These are phyloP conservation scores for Shiraia sp. DNA, from an alignment of 2,329 filamentous ascomycete species.

Conservation along the genomic window DNA sequence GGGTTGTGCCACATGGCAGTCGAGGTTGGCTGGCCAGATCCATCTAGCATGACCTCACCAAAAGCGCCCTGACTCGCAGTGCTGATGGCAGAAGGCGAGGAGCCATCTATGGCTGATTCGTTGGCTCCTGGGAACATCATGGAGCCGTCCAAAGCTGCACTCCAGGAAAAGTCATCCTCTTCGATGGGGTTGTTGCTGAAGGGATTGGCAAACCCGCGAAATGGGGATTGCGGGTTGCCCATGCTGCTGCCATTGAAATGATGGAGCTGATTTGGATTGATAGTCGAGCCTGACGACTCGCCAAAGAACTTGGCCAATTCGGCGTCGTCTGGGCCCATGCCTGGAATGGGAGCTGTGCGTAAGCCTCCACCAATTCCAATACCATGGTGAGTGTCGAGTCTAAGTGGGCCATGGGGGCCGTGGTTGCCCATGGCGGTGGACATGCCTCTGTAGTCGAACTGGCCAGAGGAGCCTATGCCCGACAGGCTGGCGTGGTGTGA, in stretches of 20 bases:
- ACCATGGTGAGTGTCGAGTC: constrained; percentile 79
- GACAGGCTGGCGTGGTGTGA: constrained; percentile 74
- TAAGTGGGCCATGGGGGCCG: constrained; percentile 71
- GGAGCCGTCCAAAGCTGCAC: constrained; percentile 77
- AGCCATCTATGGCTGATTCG: constrained; percentile 85
- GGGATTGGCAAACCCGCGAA: constrained; percentile 49
- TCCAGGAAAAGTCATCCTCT: constrained; percentile 85
- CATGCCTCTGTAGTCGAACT: constrained; percentile 73
- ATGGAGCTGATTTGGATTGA: constrained; percentile 73
- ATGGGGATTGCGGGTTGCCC: constrained; percentile 59
- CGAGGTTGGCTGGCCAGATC: constrained; percentile 51
- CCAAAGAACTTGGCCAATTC: constrained; percentile 75
- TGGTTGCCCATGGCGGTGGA: constrained; percentile 68
- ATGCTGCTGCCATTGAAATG: constrained; percentile 80
- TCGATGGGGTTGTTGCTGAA: constrained; percentile 65
- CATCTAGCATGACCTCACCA: constrained; percentile 90
- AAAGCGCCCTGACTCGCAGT: constrained; percentile 89
- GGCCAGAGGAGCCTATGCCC: constrained; percentile 61
- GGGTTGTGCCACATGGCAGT: constrained; percentile 45
- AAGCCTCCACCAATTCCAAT: constrained; percentile 70
- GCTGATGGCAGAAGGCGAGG: constrained; percentile 94
- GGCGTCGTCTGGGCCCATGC: constrained; percentile 61
- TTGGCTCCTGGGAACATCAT: constrained; percentile 58
- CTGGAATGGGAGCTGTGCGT: constrained; percentile 70
- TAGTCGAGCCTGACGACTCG: constrained; percentile 56